Evolutionary conservation across 1,139 yeast genomes (phyloP).

Genomic region (Pichia sp.): DNA sequence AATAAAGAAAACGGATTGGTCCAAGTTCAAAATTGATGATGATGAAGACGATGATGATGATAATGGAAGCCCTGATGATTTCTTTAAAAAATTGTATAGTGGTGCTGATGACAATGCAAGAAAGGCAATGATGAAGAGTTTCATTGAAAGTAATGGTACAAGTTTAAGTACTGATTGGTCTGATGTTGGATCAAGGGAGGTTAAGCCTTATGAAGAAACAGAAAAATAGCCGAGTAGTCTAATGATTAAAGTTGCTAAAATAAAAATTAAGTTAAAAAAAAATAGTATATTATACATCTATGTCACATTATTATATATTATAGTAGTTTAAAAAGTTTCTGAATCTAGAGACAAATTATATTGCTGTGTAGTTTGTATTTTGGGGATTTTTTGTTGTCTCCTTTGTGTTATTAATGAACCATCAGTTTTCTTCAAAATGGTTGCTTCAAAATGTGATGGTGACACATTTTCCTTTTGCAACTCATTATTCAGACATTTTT

Average conservation of each 20-base stretch:
- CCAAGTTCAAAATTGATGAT: slow-evolving; percentile 48
- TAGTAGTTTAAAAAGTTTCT: slow-evolving; percentile 19
- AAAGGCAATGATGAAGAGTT: slow-evolving; percentile 97
- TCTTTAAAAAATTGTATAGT: slow-evolving; percentile 68
- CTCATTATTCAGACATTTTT: neutral
- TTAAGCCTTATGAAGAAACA: slow-evolving; percentile 70
- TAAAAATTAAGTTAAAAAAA: too few species aligned
- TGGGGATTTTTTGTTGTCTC: neutral
- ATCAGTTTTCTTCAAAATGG: neutral
- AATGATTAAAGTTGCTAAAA: too few species aligned
- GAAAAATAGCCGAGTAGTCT: neutral
- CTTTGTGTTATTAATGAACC: neutral
- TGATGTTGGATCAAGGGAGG: slow-evolving; percentile 66
- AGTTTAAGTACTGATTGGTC: slow-evolving; percentile 90
- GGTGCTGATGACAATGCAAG: slow-evolving; percentile 83
- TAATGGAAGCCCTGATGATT: slow-evolving; percentile 40
- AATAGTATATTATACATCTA: neutral
- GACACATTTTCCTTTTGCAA: slow-evolving; percentile 2
- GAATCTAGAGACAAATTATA: slow-evolving; percentile 21
- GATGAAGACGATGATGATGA: slow-evolving; percentile 44
- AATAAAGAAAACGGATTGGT: slow-evolving; percentile 63
- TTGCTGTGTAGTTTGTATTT: neutral
- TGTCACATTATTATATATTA: neutral
- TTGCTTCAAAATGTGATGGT: neutral
- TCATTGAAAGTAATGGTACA: slow-evolving; percentile 90